Evolutionary conservation across 2,329 filamentous ascomycete genomes (phyloP).

Genomic region (Pezicula neosporulosa): DNA sequence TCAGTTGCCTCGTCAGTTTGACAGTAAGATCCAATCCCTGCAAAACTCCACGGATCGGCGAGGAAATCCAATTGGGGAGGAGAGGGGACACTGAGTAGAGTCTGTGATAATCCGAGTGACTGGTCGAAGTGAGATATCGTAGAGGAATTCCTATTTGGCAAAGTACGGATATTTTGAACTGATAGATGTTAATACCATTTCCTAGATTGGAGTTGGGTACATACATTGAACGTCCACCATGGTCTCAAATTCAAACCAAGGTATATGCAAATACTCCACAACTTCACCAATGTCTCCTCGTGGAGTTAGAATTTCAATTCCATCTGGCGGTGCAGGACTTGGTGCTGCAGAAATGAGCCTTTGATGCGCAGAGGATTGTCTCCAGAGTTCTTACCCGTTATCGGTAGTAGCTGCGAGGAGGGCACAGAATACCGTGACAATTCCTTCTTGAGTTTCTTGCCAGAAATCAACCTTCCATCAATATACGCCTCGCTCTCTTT

Average conservation of each 20-base stretch:
- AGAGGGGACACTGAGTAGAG: no score
- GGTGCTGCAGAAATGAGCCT: constrained; percentile 8
- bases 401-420: constrained; percentile 2
- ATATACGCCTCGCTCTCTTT: constrained; percentile 12
- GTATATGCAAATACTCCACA: constrained; percentile 14
- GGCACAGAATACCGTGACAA: constrained; percentile 7
- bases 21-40: no score
- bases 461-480: constrained; percentile 8
- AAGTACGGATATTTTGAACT: constrained; percentile 1
- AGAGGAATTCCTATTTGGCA: no score
- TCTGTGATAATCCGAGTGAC: no score
- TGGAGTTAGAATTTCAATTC: constrained; percentile 13
- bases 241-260: constrained; percentile 15
- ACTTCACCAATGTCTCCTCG: constrained; percentile 1
- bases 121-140: no score
- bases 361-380: not conserved
- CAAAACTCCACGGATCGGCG: no score
- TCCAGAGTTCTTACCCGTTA: constrained; percentile 4
- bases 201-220: not conserved
- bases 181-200: constrained; percentile 5
- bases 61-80: no score
- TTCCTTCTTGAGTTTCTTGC: constrained; percentile 7
- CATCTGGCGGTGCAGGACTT: constrained; percentile 6
- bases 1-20: no score
- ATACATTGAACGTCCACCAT: constrained; percentile 7